A percentile compares a stretch with the other conserved stretches of the same genome.
Conservation (phyloP, 352 stramenopile genomes). For the Phytophthora pluvialis region DNA sequence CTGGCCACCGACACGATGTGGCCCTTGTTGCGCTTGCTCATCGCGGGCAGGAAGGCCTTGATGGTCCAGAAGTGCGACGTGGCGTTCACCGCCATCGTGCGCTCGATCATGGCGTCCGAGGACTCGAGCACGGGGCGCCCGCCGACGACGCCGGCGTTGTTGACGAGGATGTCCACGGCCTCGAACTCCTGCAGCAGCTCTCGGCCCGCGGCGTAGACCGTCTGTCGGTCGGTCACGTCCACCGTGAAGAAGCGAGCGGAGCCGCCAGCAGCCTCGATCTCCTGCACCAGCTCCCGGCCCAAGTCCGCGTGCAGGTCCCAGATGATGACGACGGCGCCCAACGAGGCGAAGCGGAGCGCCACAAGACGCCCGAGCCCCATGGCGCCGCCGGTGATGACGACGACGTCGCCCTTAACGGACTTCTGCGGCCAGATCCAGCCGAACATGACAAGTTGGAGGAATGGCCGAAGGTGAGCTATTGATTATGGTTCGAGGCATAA, state of each 20-base stretch:
- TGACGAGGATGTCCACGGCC: slow-evolving; percentile 54
- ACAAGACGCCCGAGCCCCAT: slow-evolving; percentile 59
- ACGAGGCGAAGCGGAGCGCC: slow-evolving; percentile 43
- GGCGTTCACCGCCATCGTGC: slow-evolving; percentile 55
- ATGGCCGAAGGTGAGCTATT: background rate
- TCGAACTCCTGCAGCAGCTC: slow-evolving; percentile 33
- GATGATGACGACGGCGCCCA: slow-evolving; percentile 44
- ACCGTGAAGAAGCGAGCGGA: slow-evolving; percentile 42
- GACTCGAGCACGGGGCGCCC: slow-evolving; percentile 47
- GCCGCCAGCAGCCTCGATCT: slow-evolving; percentile 39
- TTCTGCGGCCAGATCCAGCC: slow-evolving; percentile 52
- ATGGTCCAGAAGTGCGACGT: slow-evolving; percentile 64
- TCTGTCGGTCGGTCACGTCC: slow-evolving; percentile 44
- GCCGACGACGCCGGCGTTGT: slow-evolving; percentile 64
- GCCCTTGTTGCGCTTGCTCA: slow-evolving; percentile 47
- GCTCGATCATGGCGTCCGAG: slow-evolving; percentile 50
- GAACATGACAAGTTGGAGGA: slow-evolving; percentile 27
- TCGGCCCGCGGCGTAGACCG: slow-evolving; percentile 35
- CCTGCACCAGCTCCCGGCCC: slow-evolving; percentile 33
- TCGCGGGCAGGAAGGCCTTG: slow-evolving; percentile 53
- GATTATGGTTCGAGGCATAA: background rate
- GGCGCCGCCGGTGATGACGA: slow-evolving; percentile 61
- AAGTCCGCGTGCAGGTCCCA: slow-evolving; percentile 47
- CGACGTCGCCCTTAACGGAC: slow-evolving; percentile 53
- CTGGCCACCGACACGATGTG: slow-evolving; percentile 60